Percentiles rank a stretch among this genome's conserved stretches.
These are phyloP conservation scores for Cercospora sp. DNA, from an alignment of 2,329 filamentous ascomycete species.

Conservation along the genomic window DNA sequence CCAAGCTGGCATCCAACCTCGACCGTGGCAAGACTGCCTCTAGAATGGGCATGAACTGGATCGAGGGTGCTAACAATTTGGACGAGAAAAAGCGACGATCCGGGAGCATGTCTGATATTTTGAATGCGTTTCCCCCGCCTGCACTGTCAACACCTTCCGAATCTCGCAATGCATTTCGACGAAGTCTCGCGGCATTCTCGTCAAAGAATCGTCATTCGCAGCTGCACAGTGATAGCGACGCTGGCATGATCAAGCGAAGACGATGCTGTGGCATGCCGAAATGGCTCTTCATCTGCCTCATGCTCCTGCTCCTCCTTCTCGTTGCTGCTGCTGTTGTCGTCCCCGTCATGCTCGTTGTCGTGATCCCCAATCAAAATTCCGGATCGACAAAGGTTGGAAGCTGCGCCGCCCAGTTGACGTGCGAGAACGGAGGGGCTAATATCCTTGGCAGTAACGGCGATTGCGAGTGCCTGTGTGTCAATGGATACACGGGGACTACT, in stretches of 20 bases:
- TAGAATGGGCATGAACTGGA: slow-evolving; percentile 55
- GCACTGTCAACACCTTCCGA: slow-evolving; percentile 41
- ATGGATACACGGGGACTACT: slow-evolving; percentile 73
- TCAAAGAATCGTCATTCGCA: slow-evolving; percentile 27
- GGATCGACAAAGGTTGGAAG: slow-evolving; percentile 43
- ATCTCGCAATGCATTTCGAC: slow-evolving; percentile 22
- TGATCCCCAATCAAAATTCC: slow-evolving; percentile 52
- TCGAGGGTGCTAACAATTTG: slow-evolving; percentile 36
- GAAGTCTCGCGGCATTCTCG: slow-evolving; percentile 12
- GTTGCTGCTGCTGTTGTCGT: slow-evolving; percentile 80
- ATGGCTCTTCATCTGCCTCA: slow-evolving; percentile 71
- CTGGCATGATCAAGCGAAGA: slow-evolving; percentile 43
- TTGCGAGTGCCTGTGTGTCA: slow-evolving; percentile 86
- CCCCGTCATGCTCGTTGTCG: slow-evolving; percentile 65
- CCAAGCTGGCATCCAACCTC: slow-evolving; percentile 80
- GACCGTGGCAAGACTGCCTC: slow-evolving; percentile 75
- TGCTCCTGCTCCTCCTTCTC: slow-evolving; percentile 68
- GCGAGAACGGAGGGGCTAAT: slow-evolving; percentile 78
- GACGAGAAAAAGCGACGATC: slow-evolving; percentile 44
- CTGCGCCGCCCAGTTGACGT: slow-evolving; percentile 65
- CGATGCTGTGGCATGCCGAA: slow-evolving; percentile 81
- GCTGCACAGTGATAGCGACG: slow-evolving; percentile 37
- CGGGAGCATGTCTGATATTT: slow-evolving; percentile 62
- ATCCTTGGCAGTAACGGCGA: slow-evolving; percentile 59
- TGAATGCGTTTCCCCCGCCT: slow-evolving; percentile 65